Evolutionary conservation across 1,284 basidiomycete species (phyloP), one percentile per base, ranked within the genome.

Genomic region (Cystobasidiaceae sp.): DNA sequence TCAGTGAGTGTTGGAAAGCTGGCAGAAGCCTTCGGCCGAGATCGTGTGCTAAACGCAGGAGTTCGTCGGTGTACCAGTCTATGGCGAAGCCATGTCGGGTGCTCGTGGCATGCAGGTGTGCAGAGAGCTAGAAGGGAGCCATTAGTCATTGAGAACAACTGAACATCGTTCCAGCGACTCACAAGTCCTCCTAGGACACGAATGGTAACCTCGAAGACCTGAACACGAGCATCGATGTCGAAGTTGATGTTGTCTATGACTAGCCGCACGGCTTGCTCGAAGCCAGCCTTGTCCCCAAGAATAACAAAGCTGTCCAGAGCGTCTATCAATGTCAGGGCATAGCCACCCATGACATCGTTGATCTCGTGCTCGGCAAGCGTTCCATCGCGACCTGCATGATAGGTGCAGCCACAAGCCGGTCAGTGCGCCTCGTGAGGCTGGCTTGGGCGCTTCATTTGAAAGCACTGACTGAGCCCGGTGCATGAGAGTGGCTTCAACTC

Each of bases 401-500:
- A n/a, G n/a, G n/a, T n/a, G n/a, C n/a, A n/a, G n/a, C n/a, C n/a
- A 69, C 69, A 37, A 15, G 17, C 13, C 9, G n/a, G 27, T n/a
- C 19, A 34, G 28, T 2, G 27, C n/a, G n/a, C n/a, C n/a, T n/a
- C n/a, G n/a, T n/a, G n/a, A n/a, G n/a, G n/a, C n/a, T n/a, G n/a
- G n/a, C 11, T 17, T 19, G 19, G 28, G 9, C 13, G 21, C 5
- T 25, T n/a, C 17, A 21, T 9, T n/a, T 9, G 23, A 44, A 5
- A 56, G 39, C 17, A 27, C n/a, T 87, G 88, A 19, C 90, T 89
- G 76, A 84, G 82, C 3, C 88, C 88, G 28, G 80, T 82, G 75
- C 93, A 97, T 13, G 89, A 86, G n/a, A 96, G 77, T 1, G 93
- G 92, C 17, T 86, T 84, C 28, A 96, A 81, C 86, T 96, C 79